Base-by-base conservation (phyloP, 2,329 filamentous ascomycete genomes). In the Aureobasidium musti region DNA sequence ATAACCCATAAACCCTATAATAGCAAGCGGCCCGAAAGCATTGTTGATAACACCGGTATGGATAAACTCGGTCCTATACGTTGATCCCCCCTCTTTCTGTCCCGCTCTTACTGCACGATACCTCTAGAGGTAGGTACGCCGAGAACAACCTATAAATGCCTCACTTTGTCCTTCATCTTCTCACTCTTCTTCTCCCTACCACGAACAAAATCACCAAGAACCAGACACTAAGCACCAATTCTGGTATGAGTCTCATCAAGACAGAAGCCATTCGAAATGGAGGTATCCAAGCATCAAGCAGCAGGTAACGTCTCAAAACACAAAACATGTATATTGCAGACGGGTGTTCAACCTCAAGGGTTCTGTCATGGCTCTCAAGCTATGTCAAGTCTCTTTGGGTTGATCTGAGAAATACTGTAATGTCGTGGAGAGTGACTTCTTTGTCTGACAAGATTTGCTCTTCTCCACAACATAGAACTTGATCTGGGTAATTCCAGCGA, bases 401-500 rank as follows among this genome's bases (percentile, higher is more conserved):
- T 19, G 61, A 64, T 64, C 47, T 53, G 61, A 64, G 47, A 54
- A 64, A 64, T 53, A 64, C 61, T 49, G 52, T 66, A 41, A 47
- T 59, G 43, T 43, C 5, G 5, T 43, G 33, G 26, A n/a, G 19
- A 39, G 21, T 10, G 60, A 47, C 13, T 19, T 28, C 74, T 17
- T 82, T 81, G 88, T 87, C 90, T 87, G 90, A 14, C 6, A 87
- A 90, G 85, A 89, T 4, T 88, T 90, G 88, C 88, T 87, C 84
- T 80, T 81, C n/a, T 33, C 41, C 11, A n/a, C 17, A 6, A 50
- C 59, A 63, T 63, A 67, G 84, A 91, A 91, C 89, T 91, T 91
- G 89, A 91, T 90, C 88, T 90, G 87, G 87, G 88, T 89, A 90
- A 91, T 90, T 84, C 88, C 88, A 90, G 89, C 89, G 89, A 88